phyloP scores from a whole-genome alignment of 805 yeast species.

The Ascoidea rubescens region DNA sequence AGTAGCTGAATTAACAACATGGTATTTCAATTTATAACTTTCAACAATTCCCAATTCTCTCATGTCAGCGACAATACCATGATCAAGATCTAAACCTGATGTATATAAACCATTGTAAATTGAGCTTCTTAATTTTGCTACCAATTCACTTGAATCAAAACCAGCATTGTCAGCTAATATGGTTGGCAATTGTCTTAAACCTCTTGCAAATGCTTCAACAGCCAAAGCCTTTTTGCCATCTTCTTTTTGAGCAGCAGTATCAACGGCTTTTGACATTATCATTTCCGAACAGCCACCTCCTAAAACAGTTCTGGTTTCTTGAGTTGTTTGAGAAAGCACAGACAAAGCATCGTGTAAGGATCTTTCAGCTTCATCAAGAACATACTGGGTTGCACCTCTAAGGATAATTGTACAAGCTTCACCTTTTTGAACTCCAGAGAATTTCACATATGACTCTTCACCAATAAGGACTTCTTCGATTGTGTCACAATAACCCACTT shows the following conservation, averaged over 20 bases:
- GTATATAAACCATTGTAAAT: slow-evolving; percentile 87
- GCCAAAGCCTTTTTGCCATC: slow-evolving; percentile 75
- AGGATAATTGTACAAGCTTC: slow-evolving; percentile 93
- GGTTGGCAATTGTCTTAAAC: slow-evolving; percentile 88
- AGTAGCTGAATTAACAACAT: slow-evolving; percentile 91
- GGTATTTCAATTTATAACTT: slow-evolving; percentile 79
- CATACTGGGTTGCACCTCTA: slow-evolving; percentile 96
- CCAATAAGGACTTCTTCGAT: slow-evolving; percentile 92
- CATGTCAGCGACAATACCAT: slow-evolving; percentile 86
- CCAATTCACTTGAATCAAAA: slow-evolving; percentile 83
- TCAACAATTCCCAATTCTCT: slow-evolving; percentile 88
- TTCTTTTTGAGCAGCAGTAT: slow-evolving; percentile 79
- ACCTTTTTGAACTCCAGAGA: slow-evolving; percentile 91
- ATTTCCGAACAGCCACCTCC: slow-evolving; percentile 95
- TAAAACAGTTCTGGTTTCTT: slow-evolving; percentile 78
- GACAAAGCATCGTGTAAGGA: slow-evolving; percentile 94
- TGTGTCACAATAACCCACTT: slow-evolving; percentile 73
- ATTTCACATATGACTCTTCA: slow-evolving; percentile 79
- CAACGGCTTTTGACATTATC: slow-evolving; percentile 96
- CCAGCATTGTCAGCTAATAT: slow-evolving; percentile 97
- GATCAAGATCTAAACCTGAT: slow-evolving; percentile 78
- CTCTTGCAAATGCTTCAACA: slow-evolving; percentile 86
- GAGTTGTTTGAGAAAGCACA: slow-evolving; percentile 88
- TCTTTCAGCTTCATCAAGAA: slow-evolving; percentile 92
- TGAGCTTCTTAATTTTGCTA: slow-evolving; percentile 78